These are phyloP conservation scores for Lepidium didymum DNA, from an alignment of 345 rosid species.

Conservation along the genomic window DNA sequence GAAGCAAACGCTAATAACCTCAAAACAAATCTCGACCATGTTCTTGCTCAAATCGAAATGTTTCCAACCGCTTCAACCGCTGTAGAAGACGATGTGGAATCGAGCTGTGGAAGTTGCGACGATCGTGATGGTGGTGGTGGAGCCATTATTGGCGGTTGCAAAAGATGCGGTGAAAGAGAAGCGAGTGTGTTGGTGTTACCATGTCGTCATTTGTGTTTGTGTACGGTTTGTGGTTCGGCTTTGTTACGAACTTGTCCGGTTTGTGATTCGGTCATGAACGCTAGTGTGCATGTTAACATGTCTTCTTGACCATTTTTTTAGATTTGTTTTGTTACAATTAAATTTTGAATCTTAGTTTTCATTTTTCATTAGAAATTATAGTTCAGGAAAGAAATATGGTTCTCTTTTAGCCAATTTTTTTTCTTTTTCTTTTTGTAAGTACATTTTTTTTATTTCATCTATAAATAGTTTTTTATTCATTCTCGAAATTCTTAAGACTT, in stretches of 20 bases:
- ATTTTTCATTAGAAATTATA: background rate
- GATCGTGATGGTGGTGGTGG: constrained; percentile 11
- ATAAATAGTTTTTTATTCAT: background rate
- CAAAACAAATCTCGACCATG: constrained; percentile 47
- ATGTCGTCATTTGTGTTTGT: constrained; percentile 82
- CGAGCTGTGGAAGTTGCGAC: constrained; percentile 59
- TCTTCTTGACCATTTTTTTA: constrained; percentile 13
- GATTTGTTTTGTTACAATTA: background rate
- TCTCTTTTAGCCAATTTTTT: background rate
- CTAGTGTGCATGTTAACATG: constrained; percentile 63
- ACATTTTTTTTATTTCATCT: background rate
- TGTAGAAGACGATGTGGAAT: constrained; percentile 42
- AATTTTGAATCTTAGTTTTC: background rate
- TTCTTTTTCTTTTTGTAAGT: background rate
- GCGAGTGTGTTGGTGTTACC: constrained; percentile 72
- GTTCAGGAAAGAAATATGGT: background rate
- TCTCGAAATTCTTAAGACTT: background rate
- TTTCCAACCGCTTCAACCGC: constrained; percentile 7
- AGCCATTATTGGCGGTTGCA: constrained; percentile 30
- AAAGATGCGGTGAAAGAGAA: constrained; percentile 61
- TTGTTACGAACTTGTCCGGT: constrained; percentile 40
- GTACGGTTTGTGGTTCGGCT: constrained; percentile 58
- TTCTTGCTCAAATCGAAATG: constrained; percentile 53
- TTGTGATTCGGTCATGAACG: constrained; percentile 45
- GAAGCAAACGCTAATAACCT: constrained; percentile 66